phyloP scores from a whole-genome alignment of 805 yeast genomes.

The Priceomyces carsonii region DNA sequence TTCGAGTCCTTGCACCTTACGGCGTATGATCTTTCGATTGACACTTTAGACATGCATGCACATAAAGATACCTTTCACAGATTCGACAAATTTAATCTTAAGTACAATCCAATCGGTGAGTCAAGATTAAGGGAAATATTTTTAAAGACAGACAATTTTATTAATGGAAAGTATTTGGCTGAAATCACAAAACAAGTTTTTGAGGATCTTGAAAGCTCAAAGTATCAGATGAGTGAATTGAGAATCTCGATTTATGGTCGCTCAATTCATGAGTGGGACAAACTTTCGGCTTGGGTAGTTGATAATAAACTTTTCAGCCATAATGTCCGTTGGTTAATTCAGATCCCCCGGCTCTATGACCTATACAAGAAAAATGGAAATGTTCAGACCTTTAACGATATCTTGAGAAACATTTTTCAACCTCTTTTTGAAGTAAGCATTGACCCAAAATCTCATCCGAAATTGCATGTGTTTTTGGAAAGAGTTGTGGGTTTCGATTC shows the following conservation, averaged over 20 bases:
- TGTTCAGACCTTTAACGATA: slow-evolving; percentile 71
- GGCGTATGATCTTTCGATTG: slow-evolving; percentile 94
- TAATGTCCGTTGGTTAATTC: slow-evolving; percentile 96
- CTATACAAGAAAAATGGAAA: slow-evolving; percentile 77
- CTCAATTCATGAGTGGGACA: slow-evolving; percentile 89
- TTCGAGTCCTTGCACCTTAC: slow-evolving; percentile 87
- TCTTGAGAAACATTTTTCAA: slow-evolving; percentile 74
- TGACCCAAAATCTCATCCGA: slow-evolving; percentile 88
- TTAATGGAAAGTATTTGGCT: slow-evolving; percentile 85
- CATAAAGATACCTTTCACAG: slow-evolving; percentile 98
- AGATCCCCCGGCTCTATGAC: slow-evolving; percentile 91
- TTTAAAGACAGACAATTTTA: slow-evolving; percentile 90
- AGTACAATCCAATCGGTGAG: slow-evolving; percentile 97
- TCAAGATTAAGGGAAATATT: slow-evolving; percentile 96
- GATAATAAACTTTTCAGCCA: slow-evolving; percentile 90
- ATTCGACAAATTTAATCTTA: slow-evolving; percentile 94
- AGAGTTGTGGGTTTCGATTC: slow-evolving; percentile 97
- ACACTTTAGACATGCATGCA: slow-evolving; percentile 98
- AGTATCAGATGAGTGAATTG: slow-evolving; percentile 96
- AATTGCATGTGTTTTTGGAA: slow-evolving; percentile 81
- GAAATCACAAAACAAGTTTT: slow-evolving; percentile 93
- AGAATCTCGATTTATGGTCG: slow-evolving; percentile 95
- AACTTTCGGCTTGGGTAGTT: slow-evolving; percentile 90
- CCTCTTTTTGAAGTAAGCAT: slow-evolving; percentile 90
- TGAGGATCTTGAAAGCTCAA: slow-evolving; percentile 90